Percentiles rank a stretch among this genome's conserved stretches.
Evolutionary conservation across 2,329 filamentous ascomycete genomes (phyloP).

Genomic region (Neophaeococcomyces aloes): DNA sequence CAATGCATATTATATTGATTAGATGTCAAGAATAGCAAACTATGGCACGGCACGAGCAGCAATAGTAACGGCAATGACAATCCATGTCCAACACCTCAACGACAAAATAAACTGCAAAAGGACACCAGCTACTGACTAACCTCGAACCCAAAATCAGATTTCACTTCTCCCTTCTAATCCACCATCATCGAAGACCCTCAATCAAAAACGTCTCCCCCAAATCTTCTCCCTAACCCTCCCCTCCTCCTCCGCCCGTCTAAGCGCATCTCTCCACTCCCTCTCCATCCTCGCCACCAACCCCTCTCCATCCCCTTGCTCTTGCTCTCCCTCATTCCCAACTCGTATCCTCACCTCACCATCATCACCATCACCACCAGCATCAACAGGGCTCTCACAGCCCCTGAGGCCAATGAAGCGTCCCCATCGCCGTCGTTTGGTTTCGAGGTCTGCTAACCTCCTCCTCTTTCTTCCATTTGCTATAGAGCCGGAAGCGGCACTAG

Average conservation of each 20-base stretch:
- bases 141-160: too few species aligned
- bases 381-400: constrained; percentile 27
- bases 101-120: too few species aligned
- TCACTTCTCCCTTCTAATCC: too few species aligned
- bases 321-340: constrained; percentile 14
- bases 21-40: too few species aligned
- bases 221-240: constrained; percentile 19
- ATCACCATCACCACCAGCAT: constrained; percentile 8
- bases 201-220: constrained; percentile 18
- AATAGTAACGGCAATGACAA: too few species aligned
- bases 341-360: constrained; percentile 5
- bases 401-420: constrained; percentile 35
- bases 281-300: constrained; percentile 21
- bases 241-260: constrained; percentile 23
- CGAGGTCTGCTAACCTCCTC: constrained; percentile 23
- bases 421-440: constrained; percentile 32
- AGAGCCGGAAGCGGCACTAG: neutral
- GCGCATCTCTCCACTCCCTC: constrained; percentile 24
- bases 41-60: too few species aligned
- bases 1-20: too few species aligned
- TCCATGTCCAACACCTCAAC: too few species aligned
- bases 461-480: neutral
- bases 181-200: too few species aligned
- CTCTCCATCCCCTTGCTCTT: constrained; percentile 22
- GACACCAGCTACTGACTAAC: too few species aligned